These are phyloP conservation scores for Colletotrichum tropicale DNA, from an alignment of 2,329 filamentous ascomycete species.

Conservation along the genomic window DNA sequence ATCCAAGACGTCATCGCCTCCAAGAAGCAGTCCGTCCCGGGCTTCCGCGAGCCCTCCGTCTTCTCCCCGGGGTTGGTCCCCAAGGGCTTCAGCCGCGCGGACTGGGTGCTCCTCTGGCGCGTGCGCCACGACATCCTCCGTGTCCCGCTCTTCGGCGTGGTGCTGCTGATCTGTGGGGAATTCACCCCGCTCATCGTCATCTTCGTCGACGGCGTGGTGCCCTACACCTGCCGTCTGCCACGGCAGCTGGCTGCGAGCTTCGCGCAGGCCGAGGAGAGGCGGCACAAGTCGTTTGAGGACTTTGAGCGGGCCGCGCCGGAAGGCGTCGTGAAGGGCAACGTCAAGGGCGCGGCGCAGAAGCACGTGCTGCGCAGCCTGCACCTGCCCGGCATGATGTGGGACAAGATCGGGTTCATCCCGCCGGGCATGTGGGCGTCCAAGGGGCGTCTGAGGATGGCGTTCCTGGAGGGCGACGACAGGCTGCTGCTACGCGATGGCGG, in stretches of 20 bases:
- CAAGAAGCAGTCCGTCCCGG: slow-evolving; percentile 60
- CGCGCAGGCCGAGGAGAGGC: slow-evolving; percentile 57
- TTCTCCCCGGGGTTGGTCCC: slow-evolving; percentile 36
- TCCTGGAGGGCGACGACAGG: slow-evolving; percentile 73
- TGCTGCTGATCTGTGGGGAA: slow-evolving; percentile 83
- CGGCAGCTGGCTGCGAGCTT: slow-evolving; percentile 67
- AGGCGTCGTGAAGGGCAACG: slow-evolving; percentile 33
- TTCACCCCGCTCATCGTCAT: slow-evolving; percentile 83
- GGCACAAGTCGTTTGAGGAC: slow-evolving; percentile 52
- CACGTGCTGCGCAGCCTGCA: slow-evolving; percentile 49
- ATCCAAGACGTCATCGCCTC: slow-evolving; percentile 47
- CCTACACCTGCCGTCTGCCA: slow-evolving; percentile 83
- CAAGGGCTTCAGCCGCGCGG: slow-evolving; percentile 58
- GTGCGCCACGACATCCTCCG: slow-evolving; percentile 76
- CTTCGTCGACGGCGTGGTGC: slow-evolving; percentile 72
- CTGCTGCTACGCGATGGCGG: slow-evolving; percentile 71
- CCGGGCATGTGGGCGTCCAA: slow-evolving; percentile 56
- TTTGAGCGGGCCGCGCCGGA: slow-evolving; percentile 36
- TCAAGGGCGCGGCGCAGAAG: slow-evolving; percentile 27
- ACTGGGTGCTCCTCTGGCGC: slow-evolving; percentile 73
- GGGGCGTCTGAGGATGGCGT: slow-evolving; percentile 60
- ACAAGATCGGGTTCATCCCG: slow-evolving; percentile 52
- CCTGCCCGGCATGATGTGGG: slow-evolving; percentile 54
- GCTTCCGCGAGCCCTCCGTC: slow-evolving; percentile 54
- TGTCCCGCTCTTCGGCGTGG: slow-evolving; percentile 76